These are phyloP conservation scores for Jatropha podagrica DNA, from an alignment of 441 rosid genomes.

Conservation along the genomic window DNA sequence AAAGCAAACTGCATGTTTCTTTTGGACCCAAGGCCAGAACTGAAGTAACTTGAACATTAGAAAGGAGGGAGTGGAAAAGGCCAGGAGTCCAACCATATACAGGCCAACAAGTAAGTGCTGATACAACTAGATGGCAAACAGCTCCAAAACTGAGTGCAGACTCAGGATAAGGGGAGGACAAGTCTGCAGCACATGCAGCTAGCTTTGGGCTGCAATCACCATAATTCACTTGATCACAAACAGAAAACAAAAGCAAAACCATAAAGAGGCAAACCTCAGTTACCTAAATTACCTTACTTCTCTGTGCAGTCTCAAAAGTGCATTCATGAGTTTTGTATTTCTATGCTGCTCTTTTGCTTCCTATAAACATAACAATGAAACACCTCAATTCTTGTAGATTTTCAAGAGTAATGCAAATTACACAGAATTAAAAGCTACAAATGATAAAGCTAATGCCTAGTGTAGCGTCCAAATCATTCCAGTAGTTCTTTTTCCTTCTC, in stretches of 20 bases:
- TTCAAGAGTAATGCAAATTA: constrained; percentile 3
- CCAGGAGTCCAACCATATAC: constrained; percentile 95
- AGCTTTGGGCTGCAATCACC: constrained; percentile 79
- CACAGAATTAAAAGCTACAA: background rate
- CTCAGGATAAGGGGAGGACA: constrained; percentile 83
- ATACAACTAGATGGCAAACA: constrained; percentile 89
- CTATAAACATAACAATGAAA: constrained; percentile 43
- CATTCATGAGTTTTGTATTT: constrained; percentile 87
- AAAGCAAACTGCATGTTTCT: constrained; percentile 93
- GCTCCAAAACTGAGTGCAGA: constrained; percentile 96
- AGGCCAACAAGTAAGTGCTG: constrained; percentile 97
- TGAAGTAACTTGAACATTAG: constrained; percentile 72
- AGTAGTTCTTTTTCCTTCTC: background rate
- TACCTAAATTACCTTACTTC: constrained; percentile 77
- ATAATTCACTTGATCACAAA: constrained; percentile 16
- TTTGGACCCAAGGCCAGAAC: constrained; percentile 86
- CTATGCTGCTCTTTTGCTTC: constrained; percentile 90
- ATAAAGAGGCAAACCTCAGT: constrained; percentile 21
- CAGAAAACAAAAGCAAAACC: constrained; percentile 6
- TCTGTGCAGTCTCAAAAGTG: constrained; percentile 85
- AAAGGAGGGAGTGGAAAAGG: constrained; percentile 83
- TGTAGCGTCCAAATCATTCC: background rate
- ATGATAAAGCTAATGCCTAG: no score
- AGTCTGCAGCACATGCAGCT: constrained; percentile 93
- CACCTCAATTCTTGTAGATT: constrained; percentile 16